phyloP scores from a whole-genome alignment of 768 basidiomycete genomes.

The Amanita subjunquillea region DNA sequence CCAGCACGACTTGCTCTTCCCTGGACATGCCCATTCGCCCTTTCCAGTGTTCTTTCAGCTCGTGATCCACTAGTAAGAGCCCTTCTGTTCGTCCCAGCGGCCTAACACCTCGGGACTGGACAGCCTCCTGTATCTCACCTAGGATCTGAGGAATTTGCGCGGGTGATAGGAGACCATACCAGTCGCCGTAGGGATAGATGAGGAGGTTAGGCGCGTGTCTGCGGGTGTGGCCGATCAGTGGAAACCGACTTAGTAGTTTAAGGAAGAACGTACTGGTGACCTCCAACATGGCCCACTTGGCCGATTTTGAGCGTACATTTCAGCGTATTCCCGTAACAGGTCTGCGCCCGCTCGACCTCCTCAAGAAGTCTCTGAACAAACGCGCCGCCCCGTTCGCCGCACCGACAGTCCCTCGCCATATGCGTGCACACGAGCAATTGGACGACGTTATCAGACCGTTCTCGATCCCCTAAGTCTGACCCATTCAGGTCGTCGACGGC shows the following conservation, averaged over 20 bases:
- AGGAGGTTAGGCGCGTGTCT: constrained; percentile 66
- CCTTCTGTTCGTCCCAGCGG: neutral
- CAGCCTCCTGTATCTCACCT: neutral
- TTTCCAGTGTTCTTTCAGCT: neutral
- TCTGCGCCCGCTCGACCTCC: constrained; percentile 31
- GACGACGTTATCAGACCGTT: constrained; percentile 14
- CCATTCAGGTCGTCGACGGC: constrained; percentile 6
- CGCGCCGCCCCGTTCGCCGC: constrained; percentile 52
- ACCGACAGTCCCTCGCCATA: constrained; percentile 68
- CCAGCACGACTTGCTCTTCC: neutral
- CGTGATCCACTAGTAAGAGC: neutral
- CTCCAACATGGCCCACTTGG: constrained; percentile 73
- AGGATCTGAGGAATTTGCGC: neutral
- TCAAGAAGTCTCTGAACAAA: constrained; percentile 43
- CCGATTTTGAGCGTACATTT: constrained; percentile 26
- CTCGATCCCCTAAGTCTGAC: neutral
- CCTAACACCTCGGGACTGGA: neutral
- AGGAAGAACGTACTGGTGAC: constrained; percentile 55
- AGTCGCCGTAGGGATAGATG: constrained; percentile 64
- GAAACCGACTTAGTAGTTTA: neutral
- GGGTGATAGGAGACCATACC: constrained; percentile 29
- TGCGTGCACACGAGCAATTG: constrained; percentile 74
- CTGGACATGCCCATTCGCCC: constrained; percentile 1
- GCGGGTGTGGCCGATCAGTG: neutral
- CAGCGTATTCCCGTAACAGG: constrained; percentile 9